A percentile compares a stretch with the other conserved stretches of the same genome.
Evolutionary conservation across 78 protist genomes (phyloP).

Genomic region (Planoprotostelium fungivorum): DNA sequence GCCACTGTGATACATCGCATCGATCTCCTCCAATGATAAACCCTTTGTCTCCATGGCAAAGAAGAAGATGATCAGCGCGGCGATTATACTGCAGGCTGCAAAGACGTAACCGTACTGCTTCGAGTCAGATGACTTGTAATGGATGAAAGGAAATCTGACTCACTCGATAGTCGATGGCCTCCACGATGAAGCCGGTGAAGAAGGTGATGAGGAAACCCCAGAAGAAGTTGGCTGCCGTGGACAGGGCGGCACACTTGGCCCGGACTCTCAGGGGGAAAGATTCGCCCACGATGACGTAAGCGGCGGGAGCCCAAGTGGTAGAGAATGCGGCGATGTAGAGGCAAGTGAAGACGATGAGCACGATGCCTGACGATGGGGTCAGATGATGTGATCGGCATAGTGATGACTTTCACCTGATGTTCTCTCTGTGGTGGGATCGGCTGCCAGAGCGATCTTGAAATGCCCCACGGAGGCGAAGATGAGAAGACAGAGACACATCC

Average conservation of each 20-base stretch:
- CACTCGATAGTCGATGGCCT: not conserved
- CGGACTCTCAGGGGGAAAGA: not conserved
- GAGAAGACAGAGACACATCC: not conserved
- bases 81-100: not conserved
- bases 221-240: not conserved
- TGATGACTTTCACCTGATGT: not conserved
- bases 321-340: not conserved
- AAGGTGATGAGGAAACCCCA: not conserved
- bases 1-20: not conserved
- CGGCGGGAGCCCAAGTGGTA: not conserved
- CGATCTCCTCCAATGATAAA: not conserved
- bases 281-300: not conserved
- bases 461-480: not conserved
- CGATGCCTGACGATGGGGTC: not conserved
- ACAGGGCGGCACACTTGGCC: not conserved
- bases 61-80: not conserved
- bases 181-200: not conserved
- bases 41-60: not conserved
- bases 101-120: not conserved
- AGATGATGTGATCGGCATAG: not conserved
- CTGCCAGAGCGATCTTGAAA: not conserved
- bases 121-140: not conserved
- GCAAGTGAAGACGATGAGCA: not conserved
- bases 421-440: not conserved
- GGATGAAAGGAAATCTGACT: not conserved